Percentiles rank a stretch among this genome's conserved stretches.
Conservation (phyloP, 2,329 filamentous ascomycete species). For the Pseudopithomyces maydicus region DNA sequence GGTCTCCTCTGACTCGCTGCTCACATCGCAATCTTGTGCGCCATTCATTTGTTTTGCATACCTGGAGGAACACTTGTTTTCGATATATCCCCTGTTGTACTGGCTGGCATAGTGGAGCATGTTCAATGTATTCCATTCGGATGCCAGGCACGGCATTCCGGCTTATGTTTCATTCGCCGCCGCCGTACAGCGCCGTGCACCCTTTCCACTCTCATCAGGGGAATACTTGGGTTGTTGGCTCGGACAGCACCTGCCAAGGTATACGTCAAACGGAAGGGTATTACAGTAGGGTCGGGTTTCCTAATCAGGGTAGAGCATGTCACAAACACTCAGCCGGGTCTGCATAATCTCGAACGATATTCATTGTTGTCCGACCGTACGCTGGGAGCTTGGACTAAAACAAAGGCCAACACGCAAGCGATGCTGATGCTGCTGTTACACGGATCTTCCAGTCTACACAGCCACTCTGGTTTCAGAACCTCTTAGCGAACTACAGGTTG, state of each 20-base stretch:
- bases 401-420: too few relatives aligned
- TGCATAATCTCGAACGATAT: too few relatives aligned
- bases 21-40: not conserved
- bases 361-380: not conserved
- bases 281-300: too few relatives aligned
- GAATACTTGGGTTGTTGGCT: too few relatives aligned
- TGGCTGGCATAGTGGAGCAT: conserved; percentile 8
- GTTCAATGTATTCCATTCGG: not conserved
- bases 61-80: not conserved
- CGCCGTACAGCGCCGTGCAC: not conserved
- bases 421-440: not conserved
- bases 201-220: too few relatives aligned
- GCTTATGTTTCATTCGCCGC: not conserved
- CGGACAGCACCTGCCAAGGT: too few relatives aligned
- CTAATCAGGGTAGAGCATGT: too few relatives aligned
- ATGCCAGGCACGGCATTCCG: not conserved
- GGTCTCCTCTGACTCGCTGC: not conserved
- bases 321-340: too few relatives aligned
- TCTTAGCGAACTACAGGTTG: not conserved
- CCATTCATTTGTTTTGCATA: not conserved
- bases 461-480: not conserved
- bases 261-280: too few relatives aligned
- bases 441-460: not conserved
- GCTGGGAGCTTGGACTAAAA: not conserved
- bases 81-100: not conserved